Evolutionary conservation across 208 protist genomes (phyloP).

Genomic region (Wallacemonas sp.): DNA sequence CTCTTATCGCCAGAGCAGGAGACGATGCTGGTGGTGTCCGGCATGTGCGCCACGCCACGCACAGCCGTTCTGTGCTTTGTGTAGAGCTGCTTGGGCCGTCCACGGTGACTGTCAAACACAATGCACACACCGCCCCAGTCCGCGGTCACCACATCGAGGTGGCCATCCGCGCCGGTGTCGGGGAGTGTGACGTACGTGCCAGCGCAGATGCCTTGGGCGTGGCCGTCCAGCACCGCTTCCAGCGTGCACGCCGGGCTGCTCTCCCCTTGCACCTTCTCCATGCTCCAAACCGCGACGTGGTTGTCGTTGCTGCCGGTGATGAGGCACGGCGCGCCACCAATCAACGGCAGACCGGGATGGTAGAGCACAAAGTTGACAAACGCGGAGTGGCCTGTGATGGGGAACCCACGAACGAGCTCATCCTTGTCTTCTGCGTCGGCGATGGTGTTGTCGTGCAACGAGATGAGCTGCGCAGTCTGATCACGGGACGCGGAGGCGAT

Average conservation of each 20-base stretch:
- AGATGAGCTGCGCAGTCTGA: conserved; percentile 42
- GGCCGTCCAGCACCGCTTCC: conserved; percentile 72
- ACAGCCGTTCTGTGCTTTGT: conserved; percentile 58
- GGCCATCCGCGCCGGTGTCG: conserved; percentile 2
- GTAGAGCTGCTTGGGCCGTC: conserved; percentile 51
- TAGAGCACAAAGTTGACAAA: conserved; percentile 85
- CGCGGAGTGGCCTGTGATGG: conserved; percentile 60
- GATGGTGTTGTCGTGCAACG: conserved; percentile 22
- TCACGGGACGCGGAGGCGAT: conserved; percentile 51
- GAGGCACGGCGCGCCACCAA: conserved; percentile 43
- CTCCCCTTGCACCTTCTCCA: neutral
- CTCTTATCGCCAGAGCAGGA: conserved; percentile 84
- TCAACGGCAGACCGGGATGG: conserved; percentile 39
- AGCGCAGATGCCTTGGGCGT: conserved; percentile 62
- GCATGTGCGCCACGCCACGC: conserved; percentile 59
- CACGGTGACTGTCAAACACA: conserved; percentile 66
- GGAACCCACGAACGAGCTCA: conserved; percentile 15
- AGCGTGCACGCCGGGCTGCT: conserved; percentile 20
- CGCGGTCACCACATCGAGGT: conserved; percentile 66
- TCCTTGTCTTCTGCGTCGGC: conserved; percentile 14
- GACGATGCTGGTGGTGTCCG: conserved; percentile 46
- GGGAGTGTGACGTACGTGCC: conserved; percentile 35
- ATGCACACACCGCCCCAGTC: conserved; percentile 69
- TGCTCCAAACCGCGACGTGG: conserved; percentile 70
- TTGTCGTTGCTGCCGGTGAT: conserved; percentile 79